Evolutionary conservation across 2,329 filamentous ascomycete genomes (phyloP).

Genomic region (Neurospora crassa): DNA sequence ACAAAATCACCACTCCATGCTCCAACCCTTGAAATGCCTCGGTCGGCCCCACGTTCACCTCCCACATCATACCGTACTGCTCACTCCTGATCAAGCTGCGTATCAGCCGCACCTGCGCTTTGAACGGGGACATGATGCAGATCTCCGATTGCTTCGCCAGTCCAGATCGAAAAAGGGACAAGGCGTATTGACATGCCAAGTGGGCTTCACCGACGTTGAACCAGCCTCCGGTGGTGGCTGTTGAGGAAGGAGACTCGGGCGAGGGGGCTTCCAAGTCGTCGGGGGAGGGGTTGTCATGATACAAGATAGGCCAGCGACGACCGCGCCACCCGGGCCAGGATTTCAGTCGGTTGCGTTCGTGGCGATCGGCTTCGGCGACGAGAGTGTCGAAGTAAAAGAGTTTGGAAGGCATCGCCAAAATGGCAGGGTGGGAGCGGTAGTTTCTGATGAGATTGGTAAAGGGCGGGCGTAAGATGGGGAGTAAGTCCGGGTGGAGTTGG

Average conservation of each 20-base stretch:
- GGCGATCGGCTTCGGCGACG: conserved; percentile 6
- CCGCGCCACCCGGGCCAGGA: conserved; percentile 14
- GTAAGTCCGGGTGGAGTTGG: conserved; percentile 1
- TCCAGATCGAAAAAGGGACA: conserved; percentile 2
- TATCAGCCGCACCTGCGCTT: conserved; percentile 14
- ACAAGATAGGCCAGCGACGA: conserved; percentile 13
- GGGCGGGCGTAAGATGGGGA: conserved; percentile 17
- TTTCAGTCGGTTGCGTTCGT: conserved; percentile 1
- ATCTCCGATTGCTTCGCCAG: conserved; percentile 11
- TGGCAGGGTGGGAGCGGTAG: conserved; percentile 19
- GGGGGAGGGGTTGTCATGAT: conserved; percentile 13
- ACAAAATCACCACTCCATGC: conserved; percentile 17
- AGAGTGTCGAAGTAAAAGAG: conserved; percentile 19
- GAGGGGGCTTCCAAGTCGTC: conserved; percentile 13
- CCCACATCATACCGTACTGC: conserved; percentile 4
- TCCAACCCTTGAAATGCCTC: conserved; percentile 19
- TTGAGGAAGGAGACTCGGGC: not conserved
- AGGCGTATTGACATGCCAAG: conserved; percentile 12
- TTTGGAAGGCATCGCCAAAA: conserved; percentile 15
- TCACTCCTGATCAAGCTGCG: conserved; percentile 6
- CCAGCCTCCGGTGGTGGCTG: conserved; percentile 9
- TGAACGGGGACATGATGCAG: conserved; percentile 18
- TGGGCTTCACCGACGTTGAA: conserved; percentile 14
- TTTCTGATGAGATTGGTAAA: conserved; percentile 18
- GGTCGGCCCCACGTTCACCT: conserved; percentile 17